These are phyloP conservation scores for Carex myosuroides DNA, from an alignment of 176 grass and related monocot genomes.

Conservation along the genomic window DNA sequence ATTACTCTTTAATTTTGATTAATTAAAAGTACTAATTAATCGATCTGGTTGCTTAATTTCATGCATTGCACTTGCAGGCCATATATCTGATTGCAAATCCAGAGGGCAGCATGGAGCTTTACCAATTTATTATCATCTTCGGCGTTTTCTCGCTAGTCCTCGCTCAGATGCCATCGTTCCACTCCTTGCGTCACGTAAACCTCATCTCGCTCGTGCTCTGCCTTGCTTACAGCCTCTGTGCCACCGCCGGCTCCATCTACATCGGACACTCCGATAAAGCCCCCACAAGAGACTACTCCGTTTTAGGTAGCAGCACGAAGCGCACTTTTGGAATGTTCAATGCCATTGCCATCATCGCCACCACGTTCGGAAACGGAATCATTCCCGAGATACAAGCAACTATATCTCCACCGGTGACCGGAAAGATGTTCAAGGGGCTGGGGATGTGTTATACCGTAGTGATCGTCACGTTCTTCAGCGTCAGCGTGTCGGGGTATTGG, in stretches of 20 bases:
- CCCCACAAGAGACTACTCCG: conserved; percentile 45
- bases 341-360: conserved; percentile 68
- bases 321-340: conserved; percentile 59
- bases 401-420: conserved; percentile 37
- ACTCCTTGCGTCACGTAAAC: conserved; percentile 66
- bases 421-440: conserved; percentile 87
- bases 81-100: conserved; percentile 58
- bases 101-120: conserved; percentile 54
- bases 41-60: too few relatives aligned
- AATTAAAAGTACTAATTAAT: too few relatives aligned
- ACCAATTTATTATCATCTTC: conserved; percentile 65
- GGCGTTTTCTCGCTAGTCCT: conserved; percentile 46
- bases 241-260: conserved; percentile 63
- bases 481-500: conserved; percentile 78
- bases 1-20: too few relatives aligned
- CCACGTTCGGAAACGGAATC: conserved; percentile 72
- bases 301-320: conserved; percentile 25
- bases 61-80: conserved; percentile 25
- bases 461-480: conserved; percentile 79
- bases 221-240: conserved; percentile 61
- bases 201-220: conserved; percentile 58
- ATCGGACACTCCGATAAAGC: conserved; percentile 39
- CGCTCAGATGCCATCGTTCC: conserved; percentile 75
- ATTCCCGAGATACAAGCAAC: conserved; percentile 72
- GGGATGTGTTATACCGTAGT: conserved; percentile 59